These are phyloP conservation scores for Fusarium piperis DNA, from an alignment of 2,329 filamentous ascomycete species.

Conservation along the genomic window DNA sequence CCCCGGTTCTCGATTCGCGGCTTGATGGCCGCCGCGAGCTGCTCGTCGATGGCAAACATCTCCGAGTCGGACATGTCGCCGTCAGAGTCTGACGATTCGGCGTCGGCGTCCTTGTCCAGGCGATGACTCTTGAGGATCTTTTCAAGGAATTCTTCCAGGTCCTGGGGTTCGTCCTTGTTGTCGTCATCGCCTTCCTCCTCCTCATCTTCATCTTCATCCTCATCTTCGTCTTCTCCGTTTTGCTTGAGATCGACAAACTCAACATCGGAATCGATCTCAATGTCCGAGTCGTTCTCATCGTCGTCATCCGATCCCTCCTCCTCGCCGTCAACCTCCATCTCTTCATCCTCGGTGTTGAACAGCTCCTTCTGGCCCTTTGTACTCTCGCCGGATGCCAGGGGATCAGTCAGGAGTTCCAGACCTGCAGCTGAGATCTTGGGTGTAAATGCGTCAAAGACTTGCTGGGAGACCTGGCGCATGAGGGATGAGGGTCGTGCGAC, in stretches of 20 bases:
- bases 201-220: slow-evolving; percentile 52
- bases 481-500: slow-evolving; percentile 85
- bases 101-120: slow-evolving; percentile 67
- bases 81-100: slow-evolving; percentile 68
- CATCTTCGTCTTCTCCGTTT: slow-evolving; percentile 55
- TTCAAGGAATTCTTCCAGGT: slow-evolving; percentile 79
- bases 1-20: slow-evolving; percentile 71
- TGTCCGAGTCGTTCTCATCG: slow-evolving; percentile 55
- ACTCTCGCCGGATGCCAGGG: slow-evolving; percentile 82
- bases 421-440: slow-evolving; percentile 77
- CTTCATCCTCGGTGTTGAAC: slow-evolving; percentile 76
- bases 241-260: slow-evolving; percentile 58
- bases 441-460: slow-evolving; percentile 87
- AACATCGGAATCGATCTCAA: slow-evolving; percentile 61
- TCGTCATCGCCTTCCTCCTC: slow-evolving; percentile 53
- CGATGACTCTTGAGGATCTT: slow-evolving; percentile 79
- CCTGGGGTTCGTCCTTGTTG: slow-evolving; percentile 56
- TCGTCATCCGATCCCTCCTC: slow-evolving; percentile 56
- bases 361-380: slow-evolving; percentile 85
- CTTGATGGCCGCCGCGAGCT: slow-evolving; percentile 86
- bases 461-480: slow-evolving; percentile 85
- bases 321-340: slow-evolving; percentile 60
- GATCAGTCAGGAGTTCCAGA: slow-evolving; percentile 71
- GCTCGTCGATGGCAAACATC: slow-evolving; percentile 88
- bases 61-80: slow-evolving; percentile 95